phyloP scores from a whole-genome alignment of 495 filamentous ascomycete genomes.

The Neurospora sp. region DNA sequence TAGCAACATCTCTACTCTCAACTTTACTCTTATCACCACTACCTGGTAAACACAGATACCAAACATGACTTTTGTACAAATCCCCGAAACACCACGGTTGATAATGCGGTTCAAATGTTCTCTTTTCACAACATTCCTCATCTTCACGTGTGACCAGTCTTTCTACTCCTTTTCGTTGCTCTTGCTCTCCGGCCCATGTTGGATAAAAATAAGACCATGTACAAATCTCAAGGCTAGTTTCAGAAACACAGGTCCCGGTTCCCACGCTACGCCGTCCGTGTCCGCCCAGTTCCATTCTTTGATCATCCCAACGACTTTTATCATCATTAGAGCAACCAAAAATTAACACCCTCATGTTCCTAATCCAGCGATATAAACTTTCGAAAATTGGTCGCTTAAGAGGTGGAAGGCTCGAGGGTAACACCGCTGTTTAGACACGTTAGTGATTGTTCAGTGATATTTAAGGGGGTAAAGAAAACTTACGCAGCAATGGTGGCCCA shows the following conservation, averaged over 20 bases:
- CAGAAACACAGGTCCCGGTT: not conserved
- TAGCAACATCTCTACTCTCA: not conserved
- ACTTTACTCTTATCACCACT: not conserved
- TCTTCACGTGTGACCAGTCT: not conserved
- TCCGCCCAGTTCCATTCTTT: not conserved
- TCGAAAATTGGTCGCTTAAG: constrained; percentile 2
- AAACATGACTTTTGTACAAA: not conserved
- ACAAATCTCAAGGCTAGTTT: not conserved
- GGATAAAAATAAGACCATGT: not conserved
- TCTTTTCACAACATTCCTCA: constrained; percentile 1
- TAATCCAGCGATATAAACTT: not conserved
- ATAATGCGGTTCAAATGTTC: not conserved
- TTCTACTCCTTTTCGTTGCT: not conserved
- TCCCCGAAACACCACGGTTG: not conserved
- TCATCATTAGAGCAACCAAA: not conserved
- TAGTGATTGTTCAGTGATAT: not conserved
- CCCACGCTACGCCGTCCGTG: not conserved
- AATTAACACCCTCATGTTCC: not conserved
- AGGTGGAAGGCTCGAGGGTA: constrained; percentile 31
- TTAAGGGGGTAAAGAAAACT: constrained; percentile 10
- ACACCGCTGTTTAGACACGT: constrained; percentile 22
- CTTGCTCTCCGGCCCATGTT: not conserved
- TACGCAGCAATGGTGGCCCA: constrained; percentile 80
- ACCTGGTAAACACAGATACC: not conserved
- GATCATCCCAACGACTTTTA: not conserved